phyloP scores from a whole-genome alignment of 2,329 filamentous ascomycete genomes.

The Ceratocystis colombiana region DNA sequence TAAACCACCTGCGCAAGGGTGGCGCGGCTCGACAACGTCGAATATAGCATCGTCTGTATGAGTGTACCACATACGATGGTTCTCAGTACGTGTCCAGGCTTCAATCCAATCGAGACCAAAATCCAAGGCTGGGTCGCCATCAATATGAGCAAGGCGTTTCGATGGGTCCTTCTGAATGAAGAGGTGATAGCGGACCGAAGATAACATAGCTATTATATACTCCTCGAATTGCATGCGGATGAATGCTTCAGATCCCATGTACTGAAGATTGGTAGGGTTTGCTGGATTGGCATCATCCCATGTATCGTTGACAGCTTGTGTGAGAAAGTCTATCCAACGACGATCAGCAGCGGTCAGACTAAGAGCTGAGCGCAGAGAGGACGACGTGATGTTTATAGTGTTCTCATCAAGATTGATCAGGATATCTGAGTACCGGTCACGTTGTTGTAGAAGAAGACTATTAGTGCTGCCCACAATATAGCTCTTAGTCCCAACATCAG shows the following conservation, averaged over 20 bases:
- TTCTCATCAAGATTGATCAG: conserved; percentile 91
- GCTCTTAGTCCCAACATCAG: conserved; percentile 88
- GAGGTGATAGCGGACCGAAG: conserved; percentile 79
- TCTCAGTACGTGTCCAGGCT: conserved; percentile 80
- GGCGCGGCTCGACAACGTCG: conserved; percentile 83
- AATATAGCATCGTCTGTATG: conserved; percentile 81
- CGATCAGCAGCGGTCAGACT: conserved; percentile 75
- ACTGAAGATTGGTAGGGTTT: conserved; percentile 87
- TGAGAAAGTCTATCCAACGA: conserved; percentile 92
- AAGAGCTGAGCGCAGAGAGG: conserved; percentile 65
- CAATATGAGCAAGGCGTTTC: conserved; percentile 55
- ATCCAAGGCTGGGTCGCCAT: conserved; percentile 75
- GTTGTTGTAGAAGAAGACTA: conserved; percentile 84
- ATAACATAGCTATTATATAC: conserved; percentile 80
- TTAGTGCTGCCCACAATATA: conserved; percentile 98
- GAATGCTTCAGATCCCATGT: conserved; percentile 91
- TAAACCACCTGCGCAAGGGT: conserved; percentile 85
- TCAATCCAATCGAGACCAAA: conserved; percentile 78
- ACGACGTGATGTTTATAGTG: conserved; percentile 71
- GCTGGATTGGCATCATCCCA: conserved; percentile 90
- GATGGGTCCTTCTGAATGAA: conserved; percentile 46
- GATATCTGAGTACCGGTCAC: conserved; percentile 90
- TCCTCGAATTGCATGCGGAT: conserved; percentile 96
- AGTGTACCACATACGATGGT: conserved; percentile 78
- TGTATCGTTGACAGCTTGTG: conserved; percentile 85